Evolutionary conservation across 768 basidiomycete genomes (phyloP), one percentile per base, ranked within the genome.

Genomic region (Leccinum obscurum): DNA sequence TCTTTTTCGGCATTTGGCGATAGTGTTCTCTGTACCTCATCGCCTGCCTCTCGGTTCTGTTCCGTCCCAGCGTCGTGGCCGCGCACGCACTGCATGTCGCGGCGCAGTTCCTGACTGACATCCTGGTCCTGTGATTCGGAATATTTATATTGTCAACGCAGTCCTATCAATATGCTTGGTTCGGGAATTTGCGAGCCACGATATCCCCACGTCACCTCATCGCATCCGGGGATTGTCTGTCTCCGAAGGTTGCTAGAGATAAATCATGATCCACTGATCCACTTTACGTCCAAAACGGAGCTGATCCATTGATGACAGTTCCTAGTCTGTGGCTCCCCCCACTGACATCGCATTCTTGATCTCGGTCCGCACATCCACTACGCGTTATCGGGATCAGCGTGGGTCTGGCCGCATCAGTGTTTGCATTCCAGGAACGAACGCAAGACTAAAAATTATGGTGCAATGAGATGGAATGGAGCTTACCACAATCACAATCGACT

Each of bases 1-100:
- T 88, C 48, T 89, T 93, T 72, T 87, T 93, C 64, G 83, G 84
- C 41, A 79, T 91, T 60, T 91, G 90, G 89, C 65, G 61, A 62
- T 74, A 62, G 35, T 46, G 13, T 49, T 26, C 41, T n/a, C n/a
- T 51, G 17, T 46, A 49, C 24, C 54, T 30, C 46, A n/a, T 5
- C 20, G 8, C 4, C 30, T n/a, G 20, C n/a, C 28, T 5, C 6
- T 56, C 30, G 30, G 39, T 32, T 44, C 14, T 6, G n/a, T 30
- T 49, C 48, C 50, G 8, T 24, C 24, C 39, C 14, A 17, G 35
- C 39, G 20, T 24, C 34, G 22, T 53, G 34, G 34, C 35, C 34
- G 35, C 22, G n/a, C 32, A 6, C 20, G 28, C n/a, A 15, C 30
- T 14, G 32, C 52, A n/a, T 53, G 52, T 53, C 22, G 15, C 11